Conservation (phyloP, 306 rosid genomes). For the Medicago ruthenica region DNA sequence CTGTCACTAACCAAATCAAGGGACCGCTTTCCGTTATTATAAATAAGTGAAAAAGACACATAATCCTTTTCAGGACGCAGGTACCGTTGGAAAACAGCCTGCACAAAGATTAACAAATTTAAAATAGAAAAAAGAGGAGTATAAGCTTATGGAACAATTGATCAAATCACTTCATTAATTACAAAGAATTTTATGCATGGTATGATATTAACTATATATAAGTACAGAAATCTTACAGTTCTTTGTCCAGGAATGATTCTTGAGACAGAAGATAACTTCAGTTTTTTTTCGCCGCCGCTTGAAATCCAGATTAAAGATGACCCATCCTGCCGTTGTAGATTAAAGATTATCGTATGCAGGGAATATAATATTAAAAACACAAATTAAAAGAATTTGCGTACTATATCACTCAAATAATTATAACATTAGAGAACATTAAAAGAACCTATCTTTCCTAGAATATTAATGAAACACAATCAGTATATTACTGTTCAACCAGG, state of each 20-base stretch:
- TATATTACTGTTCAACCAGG: conserved; percentile 27
- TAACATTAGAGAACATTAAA: conserved; percentile 17
- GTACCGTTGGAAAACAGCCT: conserved; percentile 94
- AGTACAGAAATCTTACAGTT: conserved; percentile 75
- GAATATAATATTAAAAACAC: not conserved
- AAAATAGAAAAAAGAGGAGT: conserved; percentile 25
- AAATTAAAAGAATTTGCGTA: conserved; percentile 8
- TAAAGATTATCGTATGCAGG: not conserved
- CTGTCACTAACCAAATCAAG: conserved; percentile 87
- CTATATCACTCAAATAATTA: not conserved
- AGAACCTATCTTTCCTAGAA: conserved; percentile 9
- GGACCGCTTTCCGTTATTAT: conserved; percentile 86
- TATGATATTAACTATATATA: conserved; percentile 32
- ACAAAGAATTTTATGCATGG: conserved; percentile 20
- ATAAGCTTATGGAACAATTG: conserved; percentile 34
- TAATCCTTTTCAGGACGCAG: conserved; percentile 90
- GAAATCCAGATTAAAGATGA: conserved; percentile 91
- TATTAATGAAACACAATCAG: conserved; percentile 4
- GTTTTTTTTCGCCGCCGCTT: conserved; percentile 74
- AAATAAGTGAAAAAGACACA: conserved; percentile 90
- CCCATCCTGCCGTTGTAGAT: conserved; percentile 68
- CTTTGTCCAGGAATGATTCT: conserved; percentile 95
- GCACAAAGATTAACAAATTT: conserved; percentile 38
- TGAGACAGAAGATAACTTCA: conserved; percentile 88
- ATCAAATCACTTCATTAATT: conserved; percentile 17